Conservation (phyloP, 1,284 basidiomycete genomes). For the Leccinum holopus region DNA sequence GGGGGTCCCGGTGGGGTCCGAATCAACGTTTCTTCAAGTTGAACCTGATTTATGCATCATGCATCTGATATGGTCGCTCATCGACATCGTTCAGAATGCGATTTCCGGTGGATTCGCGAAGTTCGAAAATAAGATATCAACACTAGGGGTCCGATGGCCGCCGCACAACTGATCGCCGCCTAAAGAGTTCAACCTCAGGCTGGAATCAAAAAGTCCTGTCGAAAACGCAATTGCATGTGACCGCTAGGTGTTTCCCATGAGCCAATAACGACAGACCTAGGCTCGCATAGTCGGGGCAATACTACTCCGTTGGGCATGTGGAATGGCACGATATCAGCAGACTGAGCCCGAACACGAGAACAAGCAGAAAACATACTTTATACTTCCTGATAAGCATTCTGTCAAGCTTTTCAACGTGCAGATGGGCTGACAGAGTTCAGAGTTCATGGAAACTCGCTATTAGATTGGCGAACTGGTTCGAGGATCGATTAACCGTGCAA, state of each 20-base stretch:
- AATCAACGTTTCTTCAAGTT: no score
- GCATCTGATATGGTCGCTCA: background rate
- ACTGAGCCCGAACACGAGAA: background rate
- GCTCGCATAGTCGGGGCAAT: background rate
- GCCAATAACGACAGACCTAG: background rate
- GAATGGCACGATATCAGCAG: background rate
- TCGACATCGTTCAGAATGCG: background rate
- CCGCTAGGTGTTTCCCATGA: background rate
- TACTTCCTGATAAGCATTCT: background rate
- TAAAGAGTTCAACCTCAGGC: background rate
- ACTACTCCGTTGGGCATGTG: background rate
- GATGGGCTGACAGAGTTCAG: background rate
- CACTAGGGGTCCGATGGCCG: background rate
- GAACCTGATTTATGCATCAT: background rate
- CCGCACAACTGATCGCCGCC: background rate
- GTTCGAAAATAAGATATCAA: background rate
- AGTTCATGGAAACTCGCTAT: background rate
- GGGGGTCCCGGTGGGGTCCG: no score
- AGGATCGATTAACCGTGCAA: background rate
- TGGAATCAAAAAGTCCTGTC: background rate
- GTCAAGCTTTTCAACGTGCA: background rate
- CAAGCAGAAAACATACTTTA: background rate
- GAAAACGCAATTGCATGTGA: background rate
- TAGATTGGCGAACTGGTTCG: background rate
- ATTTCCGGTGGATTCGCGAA: background rate